phyloP scores from a whole-genome alignment of 257 asterid species.

The Ligustrum vulgare region DNA sequence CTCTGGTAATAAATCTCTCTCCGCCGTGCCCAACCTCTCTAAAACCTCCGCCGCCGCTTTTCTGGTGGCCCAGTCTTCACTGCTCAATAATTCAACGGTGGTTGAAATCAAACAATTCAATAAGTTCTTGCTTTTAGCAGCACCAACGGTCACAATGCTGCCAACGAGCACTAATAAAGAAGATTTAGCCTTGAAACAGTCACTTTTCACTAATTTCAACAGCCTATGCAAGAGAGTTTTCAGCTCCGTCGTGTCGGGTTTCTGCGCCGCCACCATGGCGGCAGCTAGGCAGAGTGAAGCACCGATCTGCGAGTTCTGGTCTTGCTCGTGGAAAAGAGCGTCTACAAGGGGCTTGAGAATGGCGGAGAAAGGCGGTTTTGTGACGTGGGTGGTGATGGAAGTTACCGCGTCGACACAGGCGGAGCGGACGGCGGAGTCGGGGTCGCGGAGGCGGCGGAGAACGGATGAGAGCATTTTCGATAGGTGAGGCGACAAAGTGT shows the following conservation, averaged over 20 bases:
- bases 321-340: constrained; percentile 76
- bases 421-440: constrained; percentile 71
- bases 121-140: constrained; percentile 44
- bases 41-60: constrained; percentile 84
- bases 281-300: constrained; percentile 78
- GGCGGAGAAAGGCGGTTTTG: constrained; percentile 52
- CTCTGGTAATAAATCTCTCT: constrained; percentile 40
- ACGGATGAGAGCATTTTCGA: constrained; percentile 64
- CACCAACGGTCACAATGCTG: constrained; percentile 47
- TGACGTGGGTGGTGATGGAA: constrained; percentile 60
- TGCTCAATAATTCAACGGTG: constrained; percentile 58
- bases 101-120: constrained; percentile 43
- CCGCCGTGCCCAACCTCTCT: constrained; percentile 55
- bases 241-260: constrained; percentile 57
- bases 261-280: constrained; percentile 78
- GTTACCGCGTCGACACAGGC: constrained; percentile 78
- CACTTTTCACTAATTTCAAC: constrained; percentile 55
- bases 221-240: constrained; percentile 59
- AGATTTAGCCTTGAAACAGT: constrained; percentile 65
- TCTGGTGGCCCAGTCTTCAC: constrained; percentile 80
- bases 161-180: constrained; percentile 54
- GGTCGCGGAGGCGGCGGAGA: constrained; percentile 82
- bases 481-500: constrained; percentile 65
- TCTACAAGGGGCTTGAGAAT: constrained; percentile 66
- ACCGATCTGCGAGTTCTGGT: constrained; percentile 70